Evolutionary conservation across 2,329 filamentous ascomycete species (phyloP).

Genomic region (Monosporascus sp.): DNA sequence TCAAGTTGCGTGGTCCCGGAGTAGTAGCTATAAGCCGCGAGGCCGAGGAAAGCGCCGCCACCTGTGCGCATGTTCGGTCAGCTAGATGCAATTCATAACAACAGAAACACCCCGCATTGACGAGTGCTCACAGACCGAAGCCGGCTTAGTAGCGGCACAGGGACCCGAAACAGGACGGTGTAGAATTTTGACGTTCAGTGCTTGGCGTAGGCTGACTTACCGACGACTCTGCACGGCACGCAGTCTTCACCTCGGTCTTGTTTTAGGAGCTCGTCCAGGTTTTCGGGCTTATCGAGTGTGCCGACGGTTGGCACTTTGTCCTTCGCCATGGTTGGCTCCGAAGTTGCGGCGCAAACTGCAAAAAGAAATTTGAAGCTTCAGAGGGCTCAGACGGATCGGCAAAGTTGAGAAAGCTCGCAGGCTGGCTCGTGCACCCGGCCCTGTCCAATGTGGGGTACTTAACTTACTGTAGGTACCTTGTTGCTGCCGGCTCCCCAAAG

Average conservation of each 20-base stretch:
- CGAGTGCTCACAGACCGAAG: background rate
- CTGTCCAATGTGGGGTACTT: too few relatives aligned
- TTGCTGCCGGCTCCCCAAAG: too few relatives aligned
- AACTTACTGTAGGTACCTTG: too few relatives aligned
- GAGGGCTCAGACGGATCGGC: too few relatives aligned
- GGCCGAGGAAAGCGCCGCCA: slow-evolving; percentile 67
- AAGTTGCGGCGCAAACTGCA: too few relatives aligned
- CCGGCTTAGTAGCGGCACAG: too few relatives aligned
- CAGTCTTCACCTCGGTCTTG: slow-evolving; percentile 61
- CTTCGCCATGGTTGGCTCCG: slow-evolving; percentile 32
- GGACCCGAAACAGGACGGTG: background rate
- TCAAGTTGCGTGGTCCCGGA: slow-evolving; percentile 69
- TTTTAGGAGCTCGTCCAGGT: slow-evolving; percentile 52
- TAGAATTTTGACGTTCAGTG: too few relatives aligned
- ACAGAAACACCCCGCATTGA: background rate
- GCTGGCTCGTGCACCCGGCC: too few relatives aligned
- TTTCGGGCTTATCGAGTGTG: slow-evolving; percentile 55
- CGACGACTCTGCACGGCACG: slow-evolving; percentile 63
- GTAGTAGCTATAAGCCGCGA: slow-evolving; percentile 72
- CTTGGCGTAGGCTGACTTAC: slow-evolving; percentile 38
- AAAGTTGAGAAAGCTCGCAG: too few relatives aligned
- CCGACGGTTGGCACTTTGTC: slow-evolving; percentile 47
- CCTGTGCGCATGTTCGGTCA: slow-evolving; percentile 40
- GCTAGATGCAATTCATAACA: background rate
- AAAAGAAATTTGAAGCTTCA: too few relatives aligned